Percentiles rank a stretch among this genome's conserved stretches.
phyloP scores from a whole-genome alignment of 176 grass and related monocot species.

The Lolium rigidum region DNA sequence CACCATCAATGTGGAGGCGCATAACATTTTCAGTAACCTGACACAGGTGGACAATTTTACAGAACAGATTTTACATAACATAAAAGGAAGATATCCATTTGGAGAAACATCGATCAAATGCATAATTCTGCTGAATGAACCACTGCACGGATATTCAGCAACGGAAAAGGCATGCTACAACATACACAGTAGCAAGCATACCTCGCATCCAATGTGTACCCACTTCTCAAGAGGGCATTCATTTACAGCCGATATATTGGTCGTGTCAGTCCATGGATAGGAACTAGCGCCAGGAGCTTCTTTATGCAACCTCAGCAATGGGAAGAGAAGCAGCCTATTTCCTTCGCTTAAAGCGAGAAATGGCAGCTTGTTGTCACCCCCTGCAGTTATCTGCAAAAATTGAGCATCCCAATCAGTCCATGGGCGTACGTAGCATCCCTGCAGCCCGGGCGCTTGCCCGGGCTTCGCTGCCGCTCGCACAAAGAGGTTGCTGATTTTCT shows the following conservation, averaged over 20 bases:
- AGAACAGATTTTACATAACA: constrained; percentile 33
- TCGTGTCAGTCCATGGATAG: constrained; percentile 62
- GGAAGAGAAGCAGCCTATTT: constrained; percentile 81
- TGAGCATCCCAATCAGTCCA: constrained; percentile 24
- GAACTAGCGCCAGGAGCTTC: constrained; percentile 58
- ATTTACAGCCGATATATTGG: constrained; percentile 51
- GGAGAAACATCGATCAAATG: neutral
- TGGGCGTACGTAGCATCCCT: too few relatives aligned
- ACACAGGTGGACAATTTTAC: constrained; percentile 8
- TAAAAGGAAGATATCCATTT: neutral
- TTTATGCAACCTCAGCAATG: constrained; percentile 68
- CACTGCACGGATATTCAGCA: constrained; percentile 6
- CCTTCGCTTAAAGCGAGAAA: constrained; percentile 88
- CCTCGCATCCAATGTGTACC: constrained; percentile 90
- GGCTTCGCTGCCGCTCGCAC: too few relatives aligned
- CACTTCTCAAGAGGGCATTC: constrained; percentile 83
- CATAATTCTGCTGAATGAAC: constrained; percentile 8
- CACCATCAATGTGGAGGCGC: constrained; percentile 71
- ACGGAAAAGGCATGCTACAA: neutral
- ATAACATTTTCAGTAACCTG: constrained; percentile 71
- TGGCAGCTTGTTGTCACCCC: constrained; percentile 54
- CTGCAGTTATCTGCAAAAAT: constrained; percentile 44
- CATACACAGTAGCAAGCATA: constrained; percentile 44
- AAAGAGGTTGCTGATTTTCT: too few relatives aligned
- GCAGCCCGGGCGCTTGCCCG: too few relatives aligned